Evolutionary conservation across 2,329 filamentous ascomycete species (phyloP), one percentile per base, ranked within the genome.

Genomic region (Claviceps sp.): DNA sequence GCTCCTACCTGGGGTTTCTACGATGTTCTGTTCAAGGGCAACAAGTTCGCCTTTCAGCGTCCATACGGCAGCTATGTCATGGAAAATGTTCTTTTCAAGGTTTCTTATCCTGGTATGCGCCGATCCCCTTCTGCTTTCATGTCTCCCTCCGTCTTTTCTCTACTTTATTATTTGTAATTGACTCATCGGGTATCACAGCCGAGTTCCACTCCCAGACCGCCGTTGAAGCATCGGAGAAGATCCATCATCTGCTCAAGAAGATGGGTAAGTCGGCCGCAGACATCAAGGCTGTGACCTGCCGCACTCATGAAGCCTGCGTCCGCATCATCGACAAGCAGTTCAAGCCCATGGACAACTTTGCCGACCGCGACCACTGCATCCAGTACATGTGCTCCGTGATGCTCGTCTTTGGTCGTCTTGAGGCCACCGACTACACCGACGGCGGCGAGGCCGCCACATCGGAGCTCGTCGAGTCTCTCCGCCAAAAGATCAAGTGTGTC

Each of bases 271-370:
- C 84, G 51, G 89, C 90, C 53, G 86, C 85, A 60, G 91, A 98
- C 70, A 95, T 98, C 75, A 91, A 95, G 75, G 79, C 80, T 56
- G 81, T 98, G 64, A 89, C 85, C 61, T 95, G 91, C 81, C 85
- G 93, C 63, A 98, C 93, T 8, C 93, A 98, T 75, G 93, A 98
- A 73, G 93, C 93, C 54, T 97, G 93, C 75, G 82, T 98, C 67
- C 89, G 93, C 64, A 98, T 98, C 73, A 98, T 98, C 64, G 93
- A 98, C 81, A 98, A 98, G 80, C 93, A 98, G 74, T 94, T 95
- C 80, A 97, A 96, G 81, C 84, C 90, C 62, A 95, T 98, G 88
- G 90, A 96, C 77, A 98, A 98, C 82, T 98, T 97, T 66, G 93
- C 93, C 65, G 93, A 98, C 74, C 89, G 93, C 65, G 93, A 98